Evolutionary conservation across 768 basidiomycete species (phyloP).

Genomic region (Tricholoma sp.): DNA sequence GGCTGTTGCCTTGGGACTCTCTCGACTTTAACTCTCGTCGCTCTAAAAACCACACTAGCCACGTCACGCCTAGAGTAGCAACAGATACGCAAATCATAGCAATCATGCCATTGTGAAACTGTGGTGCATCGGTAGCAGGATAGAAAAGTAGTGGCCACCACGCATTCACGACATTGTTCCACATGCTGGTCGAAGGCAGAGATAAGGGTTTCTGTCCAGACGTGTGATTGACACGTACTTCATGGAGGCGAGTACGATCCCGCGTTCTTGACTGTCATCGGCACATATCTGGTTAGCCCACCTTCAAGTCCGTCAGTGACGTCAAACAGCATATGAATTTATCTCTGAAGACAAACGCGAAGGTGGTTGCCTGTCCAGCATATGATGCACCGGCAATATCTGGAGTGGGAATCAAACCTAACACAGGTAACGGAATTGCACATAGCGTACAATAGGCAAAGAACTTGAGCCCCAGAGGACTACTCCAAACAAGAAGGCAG

Average conservation of each 20-base stretch:
- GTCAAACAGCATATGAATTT: neutral
- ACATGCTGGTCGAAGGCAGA: conserved; percentile 40
- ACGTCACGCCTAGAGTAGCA: conserved; percentile 53
- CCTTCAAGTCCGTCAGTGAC: conserved; percentile 22
- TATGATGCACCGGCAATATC: conserved; percentile 64
- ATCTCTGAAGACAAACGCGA: conserved; percentile 42
- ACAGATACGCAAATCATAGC: conserved; percentile 57
- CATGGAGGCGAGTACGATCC: conserved; percentile 70
- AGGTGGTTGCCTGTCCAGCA: conserved; percentile 72
- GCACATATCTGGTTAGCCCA: conserved; percentile 81
- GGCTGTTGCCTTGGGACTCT: neutral
- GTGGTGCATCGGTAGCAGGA: conserved; percentile 67
- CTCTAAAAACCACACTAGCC: conserved; percentile 54
- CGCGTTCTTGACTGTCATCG: conserved; percentile 66
- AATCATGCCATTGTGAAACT: conserved; percentile 64
- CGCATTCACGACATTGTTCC: conserved; percentile 63
- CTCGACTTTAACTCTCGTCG: conserved; percentile 21
- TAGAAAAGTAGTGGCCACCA: conserved; percentile 73
- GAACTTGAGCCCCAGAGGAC: conserved; percentile 59
- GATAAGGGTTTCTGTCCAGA: neutral
- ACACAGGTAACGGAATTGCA: neutral
- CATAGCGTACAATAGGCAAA: conserved; percentile 62
- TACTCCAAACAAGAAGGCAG: conserved; percentile 58
- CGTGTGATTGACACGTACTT: conserved; percentile 37
- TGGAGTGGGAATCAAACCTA: conserved; percentile 13